phyloP scores from a whole-genome alignment of 495 filamentous ascomycete species.

The Astrocystis sublimbata region DNA sequence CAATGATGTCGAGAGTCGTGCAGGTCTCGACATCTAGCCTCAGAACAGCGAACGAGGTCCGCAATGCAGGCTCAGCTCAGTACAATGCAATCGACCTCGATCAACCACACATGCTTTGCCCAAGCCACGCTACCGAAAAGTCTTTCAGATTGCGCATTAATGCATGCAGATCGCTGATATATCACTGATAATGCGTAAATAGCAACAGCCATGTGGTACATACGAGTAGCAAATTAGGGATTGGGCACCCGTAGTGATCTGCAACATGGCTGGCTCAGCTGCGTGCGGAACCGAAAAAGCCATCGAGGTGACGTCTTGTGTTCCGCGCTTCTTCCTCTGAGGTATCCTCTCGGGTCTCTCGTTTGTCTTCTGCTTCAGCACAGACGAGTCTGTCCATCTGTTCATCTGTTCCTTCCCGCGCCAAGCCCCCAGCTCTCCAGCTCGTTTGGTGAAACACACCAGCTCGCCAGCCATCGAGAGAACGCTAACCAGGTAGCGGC shows the following conservation, averaged over 20 bases:
- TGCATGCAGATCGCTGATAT: neutral
- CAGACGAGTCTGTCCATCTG: neutral
- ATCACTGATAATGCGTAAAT: neutral
- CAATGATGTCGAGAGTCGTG: neutral
- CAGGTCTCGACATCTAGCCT: neutral
- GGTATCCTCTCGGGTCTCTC: neutral
- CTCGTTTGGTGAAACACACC: slow-evolving; percentile 15
- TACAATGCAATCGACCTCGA: neutral
- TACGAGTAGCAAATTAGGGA: too few relatives aligned
- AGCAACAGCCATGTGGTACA: neutral
- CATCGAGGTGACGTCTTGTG: neutral
- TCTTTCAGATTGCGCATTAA: neutral
- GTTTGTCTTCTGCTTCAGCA: neutral
- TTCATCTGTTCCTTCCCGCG: neutral
- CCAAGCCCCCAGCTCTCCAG: slow-evolving; percentile 26
- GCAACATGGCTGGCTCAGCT: neutral
- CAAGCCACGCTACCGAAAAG: neutral
- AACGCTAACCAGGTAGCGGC: neutral
- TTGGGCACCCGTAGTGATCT: slow-evolving; percentile 7
- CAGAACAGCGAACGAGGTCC: too few relatives aligned
- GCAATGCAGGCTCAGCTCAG: neutral
- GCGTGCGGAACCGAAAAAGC: neutral
- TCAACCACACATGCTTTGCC: too few relatives aligned
- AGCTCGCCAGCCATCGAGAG: too few relatives aligned
- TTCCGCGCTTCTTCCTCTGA: neutral